Base-by-base conservation (phyloP, 805 yeast species). In the Cyberlindnera mrakii region DNA sequence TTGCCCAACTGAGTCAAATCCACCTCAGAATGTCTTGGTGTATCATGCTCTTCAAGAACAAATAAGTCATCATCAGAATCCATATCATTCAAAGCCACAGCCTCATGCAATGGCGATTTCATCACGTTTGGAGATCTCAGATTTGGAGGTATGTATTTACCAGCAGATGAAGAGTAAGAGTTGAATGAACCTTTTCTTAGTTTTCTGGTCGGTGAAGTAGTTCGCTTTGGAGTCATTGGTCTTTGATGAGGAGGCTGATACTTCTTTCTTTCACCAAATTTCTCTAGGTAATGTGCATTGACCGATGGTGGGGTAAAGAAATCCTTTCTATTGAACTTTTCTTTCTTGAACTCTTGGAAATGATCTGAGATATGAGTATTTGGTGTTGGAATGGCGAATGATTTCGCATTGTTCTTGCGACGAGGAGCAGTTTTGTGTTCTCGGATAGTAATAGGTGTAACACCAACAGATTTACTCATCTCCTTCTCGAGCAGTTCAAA, bases 271-370 rank as follows among this genome's bases (percentile, higher is more conserved):
- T 48, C 48, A n/a, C 66, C 74, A 64, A 63, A 80, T 49, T 80
- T 79, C 49, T 78, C 87, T 83, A 83, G 75, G 58, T 80, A 83
- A 50, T 80, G 82, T 45, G 75, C 77, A 54, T 79, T 75, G 6
- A 80, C 82, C 20, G 89, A 78, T 43, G 83, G 84, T 3, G 93
- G 93, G 4, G 93, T 85, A 58, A 83, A 85, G 52, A 74, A 81
- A 57, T 85, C 91, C 52, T 80, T 82, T 40, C 91, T 71, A 51
- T 77, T 77, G 53, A 75, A 81, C 15, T 53, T 43, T 37, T 61
- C 57, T 34, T 53, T 54, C 39, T 54, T 62, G 47, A 62, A 67
- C 19, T 67, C 63, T 29, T 67, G 62, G 50, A 66, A 67, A 43
- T 59, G 70, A 41, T 59, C 64, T 44, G 65, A 56, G 41, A 69